Evolutionary conservation across 306 rosid genomes (phyloP).

Genomic region (Betula pendula): DNA sequence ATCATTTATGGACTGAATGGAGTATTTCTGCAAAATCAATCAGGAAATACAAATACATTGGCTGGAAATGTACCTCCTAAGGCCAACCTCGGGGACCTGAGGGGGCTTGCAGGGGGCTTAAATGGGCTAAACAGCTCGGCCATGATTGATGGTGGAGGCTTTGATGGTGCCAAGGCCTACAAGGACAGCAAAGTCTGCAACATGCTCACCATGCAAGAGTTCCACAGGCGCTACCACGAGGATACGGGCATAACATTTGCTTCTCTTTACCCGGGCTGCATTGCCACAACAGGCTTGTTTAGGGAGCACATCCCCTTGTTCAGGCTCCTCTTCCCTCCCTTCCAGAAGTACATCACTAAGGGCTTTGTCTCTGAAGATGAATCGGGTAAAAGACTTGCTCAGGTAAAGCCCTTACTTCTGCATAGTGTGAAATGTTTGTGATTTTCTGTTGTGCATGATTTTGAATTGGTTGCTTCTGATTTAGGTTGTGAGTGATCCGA

Average conservation of each 20-base stretch:
- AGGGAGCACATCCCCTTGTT: constrained; percentile 97
- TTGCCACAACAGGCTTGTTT: constrained; percentile 95
- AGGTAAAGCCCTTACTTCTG: constrained; percentile 46
- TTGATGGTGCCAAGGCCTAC: constrained; percentile 98
- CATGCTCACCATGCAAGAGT: constrained; percentile 97
- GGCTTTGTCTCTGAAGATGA: constrained; percentile 98
- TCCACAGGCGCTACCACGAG: constrained; percentile 79
- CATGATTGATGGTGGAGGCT: constrained; percentile 93
- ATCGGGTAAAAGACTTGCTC: constrained; percentile 95
- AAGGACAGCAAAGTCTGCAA: constrained; percentile 99
- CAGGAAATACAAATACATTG: constrained; percentile 94
- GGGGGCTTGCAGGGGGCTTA: constrained; percentile 90
- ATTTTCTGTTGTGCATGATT: constrained; percentile 18
- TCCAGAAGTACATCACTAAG: constrained; percentile 95
- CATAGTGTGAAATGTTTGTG: too few relatives aligned
- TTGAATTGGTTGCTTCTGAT: constrained; percentile 21
- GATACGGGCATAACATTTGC: constrained; percentile 90
- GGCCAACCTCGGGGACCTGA: constrained; percentile 96
- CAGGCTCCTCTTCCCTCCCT: constrained; percentile 88
- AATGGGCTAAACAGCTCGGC: constrained; percentile 80
- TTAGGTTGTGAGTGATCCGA: constrained; percentile 92
- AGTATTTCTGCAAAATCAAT: too few relatives aligned
- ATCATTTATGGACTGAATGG: too few relatives aligned
- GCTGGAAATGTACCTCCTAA: constrained; percentile 99
- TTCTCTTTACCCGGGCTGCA: constrained; percentile 97